phyloP scores from a whole-genome alignment of 805 yeast species.

The Zygosaccharomyces siamensis region DNA sequence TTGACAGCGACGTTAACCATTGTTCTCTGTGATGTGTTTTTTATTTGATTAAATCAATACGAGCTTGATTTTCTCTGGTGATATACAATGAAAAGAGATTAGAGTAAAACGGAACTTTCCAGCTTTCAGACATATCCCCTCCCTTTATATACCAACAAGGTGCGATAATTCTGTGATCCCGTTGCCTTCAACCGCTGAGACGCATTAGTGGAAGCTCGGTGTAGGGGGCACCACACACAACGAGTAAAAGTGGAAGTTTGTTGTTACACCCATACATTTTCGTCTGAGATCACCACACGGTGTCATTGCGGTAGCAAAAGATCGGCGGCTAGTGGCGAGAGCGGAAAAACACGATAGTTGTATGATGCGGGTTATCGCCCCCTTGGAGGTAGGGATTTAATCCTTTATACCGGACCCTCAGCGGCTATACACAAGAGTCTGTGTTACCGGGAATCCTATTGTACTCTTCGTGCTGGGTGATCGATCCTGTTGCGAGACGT shows the following conservation, averaged over 20 bases:
- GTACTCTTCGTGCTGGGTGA: not conserved
- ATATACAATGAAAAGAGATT: not conserved
- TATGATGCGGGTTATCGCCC: not conserved
- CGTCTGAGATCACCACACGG: not conserved
- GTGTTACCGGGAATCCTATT: not conserved
- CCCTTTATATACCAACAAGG: not conserved
- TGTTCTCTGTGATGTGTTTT: conserved; percentile 12
- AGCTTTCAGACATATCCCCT: not conserved
- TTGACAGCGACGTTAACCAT: conserved; percentile 53
- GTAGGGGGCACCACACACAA: not conserved
- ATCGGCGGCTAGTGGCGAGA: conserved; percentile 1
- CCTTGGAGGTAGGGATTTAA: not conserved
- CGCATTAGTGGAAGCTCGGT: not conserved
- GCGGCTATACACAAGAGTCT: not conserved
- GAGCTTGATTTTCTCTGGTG: not conserved
- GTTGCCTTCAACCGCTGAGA: not conserved
- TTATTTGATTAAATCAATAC: conserved; percentile 1
- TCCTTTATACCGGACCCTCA: not conserved
- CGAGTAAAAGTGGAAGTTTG: not conserved
- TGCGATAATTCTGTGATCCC: not conserved
- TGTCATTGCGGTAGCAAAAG: not conserved
- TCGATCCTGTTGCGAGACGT: not conserved
- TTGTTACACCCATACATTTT: not conserved
- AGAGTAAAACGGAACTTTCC: not conserved
- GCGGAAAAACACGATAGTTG: not conserved